Evolutionary conservation across 148 eudicot species (phyloP).

Genomic region (Hydrangea macrophylla): DNA sequence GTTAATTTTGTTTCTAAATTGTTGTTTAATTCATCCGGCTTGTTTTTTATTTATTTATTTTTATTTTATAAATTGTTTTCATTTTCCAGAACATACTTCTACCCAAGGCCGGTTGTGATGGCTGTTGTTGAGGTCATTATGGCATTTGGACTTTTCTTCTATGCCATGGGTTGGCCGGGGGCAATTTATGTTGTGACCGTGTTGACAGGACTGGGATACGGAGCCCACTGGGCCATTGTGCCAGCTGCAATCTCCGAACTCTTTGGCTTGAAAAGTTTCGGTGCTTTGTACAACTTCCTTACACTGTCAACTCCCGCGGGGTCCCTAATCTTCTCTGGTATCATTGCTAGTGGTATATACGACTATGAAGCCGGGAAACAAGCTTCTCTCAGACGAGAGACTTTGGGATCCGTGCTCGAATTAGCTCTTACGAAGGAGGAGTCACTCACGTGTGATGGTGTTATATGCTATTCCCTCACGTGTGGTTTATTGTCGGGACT

Average conservation of each 20-base stretch:
- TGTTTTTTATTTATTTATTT: not conserved
- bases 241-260: conserved; percentile 62
- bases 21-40: no score
- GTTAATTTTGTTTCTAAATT: no score
- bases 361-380: conserved; percentile 56
- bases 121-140: conserved; percentile 48
- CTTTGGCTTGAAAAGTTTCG: conserved; percentile 62
- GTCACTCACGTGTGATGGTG: conserved; percentile 36
- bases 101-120: conserved; percentile 61
- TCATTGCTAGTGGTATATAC: conserved; percentile 56
- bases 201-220: conserved; percentile 46
- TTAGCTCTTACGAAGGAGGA: conserved; percentile 17
- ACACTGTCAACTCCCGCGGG: conserved; percentile 47
- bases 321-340: conserved; percentile 47
- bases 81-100: conserved; percentile 42
- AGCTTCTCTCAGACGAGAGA: conserved; percentile 2
- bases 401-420: not conserved
- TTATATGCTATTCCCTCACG: conserved; percentile 54
- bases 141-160: conserved; percentile 52
- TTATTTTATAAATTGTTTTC: no score
- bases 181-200: conserved; percentile 49
- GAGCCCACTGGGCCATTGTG: conserved; percentile 66
- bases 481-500: conserved; percentile 49
- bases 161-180: conserved; percentile 52
- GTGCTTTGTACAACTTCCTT: conserved; percentile 50